Evolutionary conservation across 768 basidiomycete genomes (phyloP), one percentile per base, ranked within the genome.

Genomic region (Chalciporus pseudorubinellus): DNA sequence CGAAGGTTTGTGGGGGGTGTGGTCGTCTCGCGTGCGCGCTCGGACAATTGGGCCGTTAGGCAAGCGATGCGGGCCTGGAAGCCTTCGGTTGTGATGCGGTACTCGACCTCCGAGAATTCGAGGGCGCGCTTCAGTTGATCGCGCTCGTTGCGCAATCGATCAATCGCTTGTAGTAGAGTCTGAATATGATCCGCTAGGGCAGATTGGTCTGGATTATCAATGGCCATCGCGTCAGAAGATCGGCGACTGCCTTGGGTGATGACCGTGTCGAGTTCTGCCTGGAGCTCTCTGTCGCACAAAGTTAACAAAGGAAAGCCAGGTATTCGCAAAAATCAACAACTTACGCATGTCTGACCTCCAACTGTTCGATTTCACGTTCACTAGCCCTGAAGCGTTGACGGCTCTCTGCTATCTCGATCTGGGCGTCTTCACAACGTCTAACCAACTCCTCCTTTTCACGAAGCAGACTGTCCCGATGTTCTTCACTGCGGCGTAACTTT

Each of bases 81-180:
- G 0, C 82, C 77, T 52, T 88, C 78, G 14, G 82, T 76, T 3
- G 81, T 71, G 59, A 88, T 85, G 56, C 73, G 79, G 21, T 81
- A 80, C 68, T 92, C 89, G 3, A 75, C 72, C 56, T 86, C 77
- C 48, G 85, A 70, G 66, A 90, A 92, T 44, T 86, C 76, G 13
- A 91, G 67, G 48, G 85, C 77, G 6, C 83, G 77, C 45, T 77
- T 77, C 22, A 89, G 74, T 41, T 67, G 71, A 55, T 90, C 84
- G 5, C 88, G 76, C 58, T 91, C 87, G 4, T 66, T 65, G 5
- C 89, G 82, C 41, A 90, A 71, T 29, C 88, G 80, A n/a, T 82
- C 79, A 39, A 88, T 72, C 2, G 87, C 82, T 22, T 66, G 66
- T 44, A 90, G 72, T 20, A 90, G 72, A 34, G 77, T 79, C 53